phyloP scores from a whole-genome alignment of 495 filamentous ascomycete species.

The Penicillium argentinense region DNA sequence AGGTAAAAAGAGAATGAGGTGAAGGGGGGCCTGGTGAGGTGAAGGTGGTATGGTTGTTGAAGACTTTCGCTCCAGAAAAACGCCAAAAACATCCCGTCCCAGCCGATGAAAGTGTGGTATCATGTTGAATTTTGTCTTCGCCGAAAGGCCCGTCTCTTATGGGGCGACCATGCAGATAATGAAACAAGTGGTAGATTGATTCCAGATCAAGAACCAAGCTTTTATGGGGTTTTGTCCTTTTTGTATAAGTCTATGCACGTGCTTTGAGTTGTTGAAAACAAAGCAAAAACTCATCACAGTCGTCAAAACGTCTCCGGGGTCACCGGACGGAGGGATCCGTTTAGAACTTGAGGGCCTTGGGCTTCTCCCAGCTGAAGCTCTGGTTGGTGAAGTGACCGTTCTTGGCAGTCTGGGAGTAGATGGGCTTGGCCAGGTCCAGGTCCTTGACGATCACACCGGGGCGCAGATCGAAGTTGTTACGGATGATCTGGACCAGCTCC shows the following conservation, averaged over 20 bases:
- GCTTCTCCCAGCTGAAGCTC: constrained; percentile 96
- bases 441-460: constrained; percentile 98
- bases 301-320: constrained; percentile 37
- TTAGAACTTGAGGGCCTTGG: constrained; percentile 90
- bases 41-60: constrained; percentile 38
- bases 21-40: constrained; percentile 14
- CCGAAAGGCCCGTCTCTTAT: constrained; percentile 37
- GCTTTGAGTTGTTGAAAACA: constrained; percentile 65
- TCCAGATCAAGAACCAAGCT: constrained; percentile 15
- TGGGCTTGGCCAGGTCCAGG: constrained; percentile 89
- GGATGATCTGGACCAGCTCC: constrained; percentile 91
- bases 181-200: constrained; percentile 31
- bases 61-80: constrained; percentile 46
- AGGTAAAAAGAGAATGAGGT: constrained; percentile 2
- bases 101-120: constrained; percentile 54
- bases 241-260: constrained; percentile 44
- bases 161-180: constrained; percentile 47
- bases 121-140: constrained; percentile 57
- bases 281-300: constrained; percentile 55
- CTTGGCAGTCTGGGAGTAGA: constrained; percentile 98
- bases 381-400: constrained; percentile 99
- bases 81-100: constrained; percentile 49
- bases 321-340: constrained; percentile 21
- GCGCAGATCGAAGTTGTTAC: constrained; percentile 92
- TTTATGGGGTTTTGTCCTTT: constrained; percentile 14